Base-by-base conservation (phyloP, 2,329 filamentous ascomycete species). In the Cladosporium phlei region DNA sequence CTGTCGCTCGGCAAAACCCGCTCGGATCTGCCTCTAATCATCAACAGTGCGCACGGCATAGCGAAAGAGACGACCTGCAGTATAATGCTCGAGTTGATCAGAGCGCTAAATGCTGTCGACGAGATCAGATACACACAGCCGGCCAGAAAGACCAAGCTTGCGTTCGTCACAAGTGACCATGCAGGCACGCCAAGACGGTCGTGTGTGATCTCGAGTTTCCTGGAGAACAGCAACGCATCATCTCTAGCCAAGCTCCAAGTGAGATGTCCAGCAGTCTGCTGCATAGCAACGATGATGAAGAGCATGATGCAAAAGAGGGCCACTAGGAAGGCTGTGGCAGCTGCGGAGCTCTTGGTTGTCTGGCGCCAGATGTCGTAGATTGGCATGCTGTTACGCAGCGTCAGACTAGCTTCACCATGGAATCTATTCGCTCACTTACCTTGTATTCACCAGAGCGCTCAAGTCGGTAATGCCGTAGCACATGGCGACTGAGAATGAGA, bases 231-330 rank as follows among this genome's bases (percentile, higher is more conserved):
- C 4, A 78, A 76, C 8, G 77, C 78, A 21, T 74, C 72, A 57
- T 81, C 78, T 21, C 77, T 74, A 25, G 77, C 74, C 11, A 76
- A 61, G 2, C 71, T 67, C 73, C 73, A 76, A 57, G 72, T 74
- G 65, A 52, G 39, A n/a, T 51, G 52, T 17, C 46, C 38, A 25
- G 52, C 45, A 30, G 76, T 79, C 24, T 49, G 47, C 7, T 38
- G 33, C 20, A 38, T 38, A 19, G 30, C 30, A 20, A 33, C 30
- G 8, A 33, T 33, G 4, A 33, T 19, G 17, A 33, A 33, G 4
- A 33, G 30, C 12, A 46, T 30, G 11, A 37, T 24, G 12, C 22
- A 19, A 9, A 33, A 11, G 11, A 33, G 17, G 8, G 30, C 30
- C 6, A 33, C 34, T 5, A 38, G 12, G 21, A 38, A 22, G 8